Base-by-base conservation (phyloP, 2,329 filamentous ascomycete genomes). In the Colletotrichum sp. region DNA sequence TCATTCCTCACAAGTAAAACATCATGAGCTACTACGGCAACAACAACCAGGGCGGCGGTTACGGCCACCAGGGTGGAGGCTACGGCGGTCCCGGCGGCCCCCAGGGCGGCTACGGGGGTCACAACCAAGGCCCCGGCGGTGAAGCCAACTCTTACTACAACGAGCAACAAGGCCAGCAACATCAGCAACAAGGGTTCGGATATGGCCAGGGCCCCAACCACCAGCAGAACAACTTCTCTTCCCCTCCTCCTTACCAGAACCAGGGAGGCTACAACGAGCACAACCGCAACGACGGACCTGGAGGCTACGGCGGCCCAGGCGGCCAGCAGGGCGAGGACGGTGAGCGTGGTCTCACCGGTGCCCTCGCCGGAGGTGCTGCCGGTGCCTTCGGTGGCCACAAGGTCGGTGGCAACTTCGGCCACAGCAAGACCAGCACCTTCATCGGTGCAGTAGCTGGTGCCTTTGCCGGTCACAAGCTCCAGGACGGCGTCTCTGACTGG, bases 331-430 rank as follows among this genome's bases (percentile, higher is more conserved):
- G 80, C 13, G 74, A 76, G 28, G 83, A 84, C 8, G 85, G 84
- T n/a, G 86, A 87, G 69, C 85, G 86, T 30, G 86, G 86, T 28
- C 66, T 87, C 16, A 80, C 85, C 76, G 86, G 86, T 56, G 85
- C 84, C 2, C 71, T 87, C 6, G 85, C 83, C 18, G 86, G 86
- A 8, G 86, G 83, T 52, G 82, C 84, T 0, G 86, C 84, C 48
- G 86, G 86, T 18, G 86, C 81, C 3, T 83, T 85, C 32, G 86
- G 85, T 13, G 86, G 85, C 6, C 78, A 85, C 79, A 85, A 85
- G 76, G 77, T 87, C 48, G 85, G 86, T 27, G 82, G 82, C 70
- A 85, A 85, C 76, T 77, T 86, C 56, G 85, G 86, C 52, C 82
- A 82, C 75, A 81, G 79, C 79, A 84, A 84, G 78, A 78, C 82